phyloP scores from a whole-genome alignment of 257 asterid species.

The Solanum sejunctum region DNA sequence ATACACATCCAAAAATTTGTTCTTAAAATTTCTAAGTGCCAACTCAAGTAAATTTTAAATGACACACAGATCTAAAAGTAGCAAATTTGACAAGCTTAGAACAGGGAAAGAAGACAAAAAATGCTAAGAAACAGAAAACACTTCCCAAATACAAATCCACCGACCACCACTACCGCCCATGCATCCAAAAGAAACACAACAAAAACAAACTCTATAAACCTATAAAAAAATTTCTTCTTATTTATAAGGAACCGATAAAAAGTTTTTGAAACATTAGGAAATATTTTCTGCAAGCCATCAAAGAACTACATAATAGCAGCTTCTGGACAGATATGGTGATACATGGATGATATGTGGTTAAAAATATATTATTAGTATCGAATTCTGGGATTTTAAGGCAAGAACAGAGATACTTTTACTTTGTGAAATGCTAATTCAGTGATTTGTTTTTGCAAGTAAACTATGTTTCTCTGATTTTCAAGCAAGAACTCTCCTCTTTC shows the following conservation, averaged over 20 bases:
- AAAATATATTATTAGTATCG: neutral
- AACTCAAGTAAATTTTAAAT: neutral
- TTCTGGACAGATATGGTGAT: neutral
- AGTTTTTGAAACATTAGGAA: neutral
- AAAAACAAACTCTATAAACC: neutral
- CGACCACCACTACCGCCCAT: neutral
- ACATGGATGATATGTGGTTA: neutral
- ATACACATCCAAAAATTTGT: neutral
- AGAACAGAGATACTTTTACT: neutral
- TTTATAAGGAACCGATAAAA: neutral
- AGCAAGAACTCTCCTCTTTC: neutral
- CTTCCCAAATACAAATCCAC: neutral
- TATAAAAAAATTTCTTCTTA: neutral
- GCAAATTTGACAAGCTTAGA: neutral
- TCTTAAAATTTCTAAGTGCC: neutral
- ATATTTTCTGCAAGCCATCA: neutral
- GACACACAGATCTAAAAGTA: neutral
- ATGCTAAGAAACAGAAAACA: neutral
- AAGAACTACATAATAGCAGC: neutral
- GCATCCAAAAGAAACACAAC: neutral
- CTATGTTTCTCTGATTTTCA: neutral
- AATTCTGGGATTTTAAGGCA: neutral
- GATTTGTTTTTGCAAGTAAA: neutral
- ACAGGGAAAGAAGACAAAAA: neutral
- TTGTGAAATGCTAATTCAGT: neutral